Base-by-base conservation (phyloP, 1,139 yeast species). In the Groenewaldozyma auringiensis region DNA sequence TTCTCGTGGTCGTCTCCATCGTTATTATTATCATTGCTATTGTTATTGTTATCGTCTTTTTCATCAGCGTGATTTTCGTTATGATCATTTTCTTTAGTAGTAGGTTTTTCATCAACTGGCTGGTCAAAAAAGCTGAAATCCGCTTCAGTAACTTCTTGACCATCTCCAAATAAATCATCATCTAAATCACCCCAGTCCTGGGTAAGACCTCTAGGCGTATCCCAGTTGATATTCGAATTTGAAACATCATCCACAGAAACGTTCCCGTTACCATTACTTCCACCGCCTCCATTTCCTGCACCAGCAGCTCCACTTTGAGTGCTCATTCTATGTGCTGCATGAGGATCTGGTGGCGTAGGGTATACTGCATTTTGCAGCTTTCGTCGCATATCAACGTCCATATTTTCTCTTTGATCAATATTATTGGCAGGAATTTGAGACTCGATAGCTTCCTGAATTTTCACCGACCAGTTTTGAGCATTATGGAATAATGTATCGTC, bases 81-180 rank as follows among this genome's bases (percentile, higher is more conserved):
- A 21, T 39, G 6, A 27, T 14, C 6, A 2, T 31, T 44, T 8
- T 44, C 45, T 8, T 43, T 40, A 35, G 38, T 27, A 21, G 41
- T 29, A 11, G 25, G 43, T 9, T 46, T 48, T 4, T 46, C 52
- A 3, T 46, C 45, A 22, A 57, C 61, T 2, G 61, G 63, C 21
- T 65, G 65, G 46, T 69, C 74, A 50, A 70, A 70, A 40, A 69
- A 67, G 46, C 67, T 66, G 51, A 70, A 70, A 47, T 70, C 72
- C 0, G 70, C 68, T 42, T 66, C 69, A 1, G 68, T 66, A 2
- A 64, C 62, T 41, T 64, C 69, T 27, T 64, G 67, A 40, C 62
- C 67, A 37, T 61, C 72, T 1, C 74, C 74, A 54, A 71, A 69
- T 17, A 70, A 48, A 27, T 67, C 75, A 14, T 66, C 73, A 43